These are phyloP conservation scores for Grosmannia serpens DNA, from an alignment of 2,329 filamentous ascomycete species.

Conservation along the genomic window DNA sequence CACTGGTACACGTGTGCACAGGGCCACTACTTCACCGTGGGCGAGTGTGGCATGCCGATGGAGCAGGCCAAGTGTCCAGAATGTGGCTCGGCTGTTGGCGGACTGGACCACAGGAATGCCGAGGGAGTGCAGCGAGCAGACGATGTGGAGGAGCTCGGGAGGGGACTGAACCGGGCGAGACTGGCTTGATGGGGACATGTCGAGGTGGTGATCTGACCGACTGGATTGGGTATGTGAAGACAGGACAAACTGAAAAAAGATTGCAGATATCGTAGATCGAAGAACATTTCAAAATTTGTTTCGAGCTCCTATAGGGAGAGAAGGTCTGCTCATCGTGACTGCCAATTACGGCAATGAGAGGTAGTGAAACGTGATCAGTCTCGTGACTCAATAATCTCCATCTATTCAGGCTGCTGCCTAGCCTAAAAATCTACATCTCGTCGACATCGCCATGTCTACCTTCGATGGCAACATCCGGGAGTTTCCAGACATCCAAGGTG, in stretches of 20 bases:
- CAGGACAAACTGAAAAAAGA: no score
- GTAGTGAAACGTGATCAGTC: no score
- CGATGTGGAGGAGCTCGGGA: slow-evolving; percentile 31
- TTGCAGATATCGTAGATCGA: no score
- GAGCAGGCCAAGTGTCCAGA: slow-evolving; percentile 48
- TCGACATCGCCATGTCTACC: slow-evolving; percentile 5
- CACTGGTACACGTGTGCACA: slow-evolving; percentile 52
- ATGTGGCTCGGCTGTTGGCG: slow-evolving; percentile 47
- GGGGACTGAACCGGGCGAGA: background rate
- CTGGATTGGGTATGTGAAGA: no score
- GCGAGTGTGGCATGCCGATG: slow-evolving; percentile 58
- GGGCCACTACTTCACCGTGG: slow-evolving; percentile 50
- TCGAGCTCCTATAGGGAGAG: no score
- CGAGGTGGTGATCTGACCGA: background rate
- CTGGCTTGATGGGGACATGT: background rate
- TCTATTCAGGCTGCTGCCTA: background rate
- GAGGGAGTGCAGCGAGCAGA: slow-evolving; percentile 38
- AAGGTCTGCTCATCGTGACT: no score
- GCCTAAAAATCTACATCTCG: background rate
- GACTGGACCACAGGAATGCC: slow-evolving; percentile 34
- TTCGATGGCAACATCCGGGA: slow-evolving; percentile 8
- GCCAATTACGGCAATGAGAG: no score
- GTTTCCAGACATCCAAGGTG: slow-evolving; percentile 9
- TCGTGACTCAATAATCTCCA: no score
- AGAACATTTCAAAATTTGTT: no score